phyloP scores from a whole-genome alignment of 495 filamentous ascomycete species.

The Penicillium crystallinum region DNA sequence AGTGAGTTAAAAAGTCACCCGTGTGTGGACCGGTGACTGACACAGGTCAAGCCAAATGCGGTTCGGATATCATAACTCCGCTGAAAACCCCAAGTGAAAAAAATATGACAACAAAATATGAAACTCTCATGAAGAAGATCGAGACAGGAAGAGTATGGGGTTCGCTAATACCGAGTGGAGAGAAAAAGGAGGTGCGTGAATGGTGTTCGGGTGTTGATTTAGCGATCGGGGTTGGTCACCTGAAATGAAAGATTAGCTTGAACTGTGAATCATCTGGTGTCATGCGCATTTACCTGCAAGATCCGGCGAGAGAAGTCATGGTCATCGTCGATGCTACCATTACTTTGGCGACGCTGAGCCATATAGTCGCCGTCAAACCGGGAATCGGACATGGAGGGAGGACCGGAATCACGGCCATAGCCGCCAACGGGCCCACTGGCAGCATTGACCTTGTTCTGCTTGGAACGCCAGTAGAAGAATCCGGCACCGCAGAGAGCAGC shows the following conservation, averaged over 20 bases:
- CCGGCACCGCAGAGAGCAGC: constrained; percentile 58
- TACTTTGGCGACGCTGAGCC: constrained; percentile 82
- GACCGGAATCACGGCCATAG: constrained; percentile 13
- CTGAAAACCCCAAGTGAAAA: constrained; percentile 22
- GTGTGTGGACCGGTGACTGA: constrained; percentile 21
- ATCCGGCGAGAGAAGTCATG: constrained; percentile 95
- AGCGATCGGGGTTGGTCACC: constrained; percentile 49
- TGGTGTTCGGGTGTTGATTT: constrained; percentile 3
- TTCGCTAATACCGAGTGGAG: constrained; percentile 7
- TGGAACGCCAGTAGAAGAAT: constrained; percentile 72
- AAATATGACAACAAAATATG: constrained; percentile 9
- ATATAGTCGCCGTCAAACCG: constrained; percentile 83
- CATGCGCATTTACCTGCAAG: constrained; percentile 65
- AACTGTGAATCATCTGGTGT: not conserved
- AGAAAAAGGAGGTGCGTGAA: not conserved
- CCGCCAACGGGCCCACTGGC: constrained; percentile 62
- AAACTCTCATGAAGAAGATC: constrained; percentile 11
- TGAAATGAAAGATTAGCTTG: constrained; percentile 9
- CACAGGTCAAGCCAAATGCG: constrained; percentile 18
- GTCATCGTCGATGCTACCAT: constrained; percentile 96
- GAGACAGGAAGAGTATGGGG: not conserved
- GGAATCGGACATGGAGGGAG: constrained; percentile 63
- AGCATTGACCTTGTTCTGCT: constrained; percentile 68
- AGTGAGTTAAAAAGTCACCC: constrained; percentile 4
- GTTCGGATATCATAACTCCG: constrained; percentile 27